Evolutionary conservation across 2,329 filamentous ascomycete species (phyloP), one percentile per base, ranked within the genome.

Genomic region (Dothistroma pini): DNA sequence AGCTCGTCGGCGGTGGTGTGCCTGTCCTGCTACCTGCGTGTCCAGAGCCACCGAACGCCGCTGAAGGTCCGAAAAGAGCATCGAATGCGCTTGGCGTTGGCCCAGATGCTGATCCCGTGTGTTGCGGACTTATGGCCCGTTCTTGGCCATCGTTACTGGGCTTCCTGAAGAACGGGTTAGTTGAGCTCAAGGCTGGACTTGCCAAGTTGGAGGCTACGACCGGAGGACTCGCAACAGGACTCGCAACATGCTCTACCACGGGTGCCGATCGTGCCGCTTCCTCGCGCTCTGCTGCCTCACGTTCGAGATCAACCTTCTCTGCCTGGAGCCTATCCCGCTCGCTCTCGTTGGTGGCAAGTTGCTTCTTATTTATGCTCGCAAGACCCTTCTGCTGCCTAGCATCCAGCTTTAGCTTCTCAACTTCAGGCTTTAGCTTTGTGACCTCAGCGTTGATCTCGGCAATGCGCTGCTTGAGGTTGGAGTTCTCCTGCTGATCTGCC

Each of bases 291-390:
- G 65, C 52, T 32, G 68, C 68, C 49, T 70, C 70, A 79, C 80
- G 74, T 88, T 93, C 59, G 86, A 88, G 83, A 56, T 86, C 86
- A 61, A 87, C 87, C 50, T 89, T 88, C 75, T 97, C 93, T 1
- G 81, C 79, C 78, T 92, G 93, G 44, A 96, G 80, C 79, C 91
- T 93, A 63, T 97, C 93, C 34, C 90, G 86, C 75, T 97, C 93
- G 53, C 85, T 85, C 75, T 99, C 95, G 60, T 89, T 91, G 0
- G 93, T 97, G 38, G 89, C 86, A 62, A 97, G 81, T 77, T 99
- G 95, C 79, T 99, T 99, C 82, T 96, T 97, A 79, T 97, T 97
- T 78, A 99, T 99, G 49, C 95, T 93, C 32, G 96, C 93, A 66
- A 97, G 82, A 19, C 95, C 95, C 79, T 96, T 97, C 73, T 97